Evolutionary conservation across 75 land plant species (phyloP).

Genomic region (Selaginella tamariscina): DNA sequence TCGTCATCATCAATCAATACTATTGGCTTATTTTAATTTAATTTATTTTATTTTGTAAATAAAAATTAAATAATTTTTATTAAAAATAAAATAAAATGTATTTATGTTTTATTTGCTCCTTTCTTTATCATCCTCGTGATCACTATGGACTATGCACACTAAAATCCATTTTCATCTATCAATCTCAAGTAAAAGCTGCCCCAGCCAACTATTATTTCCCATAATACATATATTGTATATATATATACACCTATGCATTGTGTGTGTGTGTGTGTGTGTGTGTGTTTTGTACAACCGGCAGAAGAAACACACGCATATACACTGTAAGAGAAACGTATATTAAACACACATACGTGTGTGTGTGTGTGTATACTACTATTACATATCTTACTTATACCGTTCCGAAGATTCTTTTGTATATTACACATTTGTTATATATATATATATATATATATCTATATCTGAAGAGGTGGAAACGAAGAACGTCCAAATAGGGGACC

Average conservation of each 20-base stretch:
- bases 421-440: too few relatives aligned
- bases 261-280: neutral
- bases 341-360: too few relatives aligned
- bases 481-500: too few relatives aligned
- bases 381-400: too few relatives aligned
- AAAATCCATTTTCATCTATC: neutral
- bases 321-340: neutral
- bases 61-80: neutral
- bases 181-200: neutral
- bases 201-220: neutral
- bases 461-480: too few relatives aligned
- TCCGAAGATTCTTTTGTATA: too few relatives aligned
- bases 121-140: neutral
- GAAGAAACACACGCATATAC: neutral
- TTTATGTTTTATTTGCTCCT: neutral
- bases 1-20: constrained; percentile 1
- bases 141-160: neutral
- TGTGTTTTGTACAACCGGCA: neutral
- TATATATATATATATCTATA: too few relatives aligned
- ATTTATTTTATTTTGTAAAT: neutral
- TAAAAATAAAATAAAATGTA: neutral
- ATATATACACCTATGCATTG: neutral
- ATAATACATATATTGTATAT: neutral
- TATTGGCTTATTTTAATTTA: neutral
- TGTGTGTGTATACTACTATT: too few relatives aligned